Evolutionary conservation across 805 yeast species (phyloP), one percentile per base, ranked within the genome.

Genomic region (Monosporozyma yasuniensis): DNA sequence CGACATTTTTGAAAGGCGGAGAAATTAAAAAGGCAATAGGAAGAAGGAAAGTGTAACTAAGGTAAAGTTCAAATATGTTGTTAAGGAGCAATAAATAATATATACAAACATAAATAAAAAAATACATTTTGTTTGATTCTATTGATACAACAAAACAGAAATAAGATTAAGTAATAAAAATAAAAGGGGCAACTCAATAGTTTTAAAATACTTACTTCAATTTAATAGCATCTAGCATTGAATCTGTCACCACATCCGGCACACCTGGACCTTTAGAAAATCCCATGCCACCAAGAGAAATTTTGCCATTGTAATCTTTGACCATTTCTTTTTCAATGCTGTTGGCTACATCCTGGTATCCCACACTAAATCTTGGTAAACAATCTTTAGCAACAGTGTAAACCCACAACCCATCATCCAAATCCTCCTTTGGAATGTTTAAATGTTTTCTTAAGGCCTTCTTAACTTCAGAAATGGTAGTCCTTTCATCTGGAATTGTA

Each of bases 261-360:
- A 90, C 90, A 1, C 96, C 96, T 8, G 87, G 81, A 1, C 95
- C 91, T 42, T 76, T 78, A 8, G 88, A 85, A 55, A 85, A 80
- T 2, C 81, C 73, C 81, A 86, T 87, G 0, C 97, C 97, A 18
- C 93, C 89, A 2, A 85, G 59, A 0, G 80, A 75, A 12, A 83
- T 59, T 39, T 68, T 68, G 34, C 73, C 69, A 1, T 63, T 54
- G 56, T 71, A 77, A 14, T 67, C 66, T 0, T 61, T 51, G 2
- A 64, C 48, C 3, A 76, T 50, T n/a, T 61, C 56, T 18, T 59
- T 49, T 32, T 70, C 64, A 25, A 74, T 69, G 14, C 66, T 54
- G 3, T 66, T 52, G 43, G 71, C 72, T 52, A 72, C 58, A 3
- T 70, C 74, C 18, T 72, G 70, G 61, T 83, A 88, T 1, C 95